Conservation (phyloP, 345 rosid genomes). For the Gossypioides kirkii region DNA sequence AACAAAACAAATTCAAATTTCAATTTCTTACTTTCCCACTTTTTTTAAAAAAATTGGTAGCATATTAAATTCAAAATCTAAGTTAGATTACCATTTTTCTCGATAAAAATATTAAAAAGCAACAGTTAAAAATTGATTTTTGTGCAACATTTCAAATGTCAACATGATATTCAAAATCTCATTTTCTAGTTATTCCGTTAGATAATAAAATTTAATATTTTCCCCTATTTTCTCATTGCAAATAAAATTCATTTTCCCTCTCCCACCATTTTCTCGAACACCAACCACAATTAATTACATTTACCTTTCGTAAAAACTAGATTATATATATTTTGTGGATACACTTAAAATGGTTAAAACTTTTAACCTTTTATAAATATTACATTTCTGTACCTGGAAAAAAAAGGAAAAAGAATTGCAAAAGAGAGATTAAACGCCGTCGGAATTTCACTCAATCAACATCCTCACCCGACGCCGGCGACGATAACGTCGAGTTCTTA, state of each 20-base stretch:
- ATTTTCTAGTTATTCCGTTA: too few relatives aligned
- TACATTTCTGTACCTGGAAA: conserved; percentile 15
- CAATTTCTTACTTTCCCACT: neutral
- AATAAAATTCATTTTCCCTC: neutral
- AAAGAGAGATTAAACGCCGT: conserved; percentile 12
- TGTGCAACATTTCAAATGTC: too few relatives aligned
- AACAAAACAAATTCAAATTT: neutral
- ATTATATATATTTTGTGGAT: neutral
- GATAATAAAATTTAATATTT: too few relatives aligned
- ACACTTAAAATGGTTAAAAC: conserved; percentile 8
- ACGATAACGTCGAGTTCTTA: conserved; percentile 32
- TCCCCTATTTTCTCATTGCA: neutral
- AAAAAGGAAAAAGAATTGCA: neutral
- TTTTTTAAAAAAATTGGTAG: too few relatives aligned
- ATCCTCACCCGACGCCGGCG: conserved; percentile 13
- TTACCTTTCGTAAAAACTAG: neutral
- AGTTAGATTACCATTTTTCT: too few relatives aligned
- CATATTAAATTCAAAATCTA: too few relatives aligned
- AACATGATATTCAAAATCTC: too few relatives aligned
- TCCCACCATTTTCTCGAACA: conserved; percentile 9
- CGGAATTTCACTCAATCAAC: conserved; percentile 18
- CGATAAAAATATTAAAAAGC: too few relatives aligned
- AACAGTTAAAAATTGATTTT: too few relatives aligned
- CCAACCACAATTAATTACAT: conserved; percentile 3
- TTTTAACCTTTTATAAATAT: conserved; percentile 4